Conservation (phyloP, 2,329 filamentous ascomycete genomes). For the Hypoxylon sp. region DNA sequence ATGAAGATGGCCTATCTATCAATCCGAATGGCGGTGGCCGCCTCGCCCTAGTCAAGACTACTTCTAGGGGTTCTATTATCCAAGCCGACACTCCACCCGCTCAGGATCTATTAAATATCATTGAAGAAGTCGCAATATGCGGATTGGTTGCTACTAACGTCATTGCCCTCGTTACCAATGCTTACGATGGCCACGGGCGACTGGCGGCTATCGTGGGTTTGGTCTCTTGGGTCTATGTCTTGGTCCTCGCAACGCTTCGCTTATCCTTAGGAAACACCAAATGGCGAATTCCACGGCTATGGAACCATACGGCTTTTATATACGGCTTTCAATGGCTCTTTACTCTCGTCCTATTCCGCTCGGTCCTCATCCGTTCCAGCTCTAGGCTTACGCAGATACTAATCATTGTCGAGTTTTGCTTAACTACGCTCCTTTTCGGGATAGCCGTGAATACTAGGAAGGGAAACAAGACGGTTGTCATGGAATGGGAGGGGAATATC, state of each 20-base stretch:
- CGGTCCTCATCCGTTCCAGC: constrained; percentile 82
- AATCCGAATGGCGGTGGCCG: constrained; percentile 65
- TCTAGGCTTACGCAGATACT: constrained; percentile 75
- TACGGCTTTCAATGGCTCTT: constrained; percentile 89
- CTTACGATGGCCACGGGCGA: constrained; percentile 71
- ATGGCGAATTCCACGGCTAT: constrained; percentile 80
- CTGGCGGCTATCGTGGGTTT: constrained; percentile 77
- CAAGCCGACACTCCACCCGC: constrained; percentile 82
- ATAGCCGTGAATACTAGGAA: constrained; percentile 87
- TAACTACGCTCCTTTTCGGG: constrained; percentile 80
- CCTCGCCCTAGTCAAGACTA: constrained; percentile 71
- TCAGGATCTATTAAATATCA: constrained; percentile 76
- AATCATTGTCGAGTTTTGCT: constrained; percentile 79
- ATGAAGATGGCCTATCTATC: constrained; percentile 71
- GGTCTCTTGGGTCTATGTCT: constrained; percentile 84
- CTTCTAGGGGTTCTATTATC: constrained; percentile 74
- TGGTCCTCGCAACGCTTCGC: constrained; percentile 79
- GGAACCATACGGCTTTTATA: constrained; percentile 92
- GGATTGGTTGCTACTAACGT: constrained; percentile 80
- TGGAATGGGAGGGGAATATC: constrained; percentile 91
- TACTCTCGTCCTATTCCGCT: constrained; percentile 83
- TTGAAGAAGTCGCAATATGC: constrained; percentile 83
- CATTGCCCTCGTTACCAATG: constrained; percentile 71
- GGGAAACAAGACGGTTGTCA: constrained; percentile 88
- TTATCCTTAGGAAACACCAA: constrained; percentile 75